These are phyloP conservation scores for Filobasidium uniguttulatum DNA, from an alignment of 1,284 basidiomycete species.

Conservation along the genomic window DNA sequence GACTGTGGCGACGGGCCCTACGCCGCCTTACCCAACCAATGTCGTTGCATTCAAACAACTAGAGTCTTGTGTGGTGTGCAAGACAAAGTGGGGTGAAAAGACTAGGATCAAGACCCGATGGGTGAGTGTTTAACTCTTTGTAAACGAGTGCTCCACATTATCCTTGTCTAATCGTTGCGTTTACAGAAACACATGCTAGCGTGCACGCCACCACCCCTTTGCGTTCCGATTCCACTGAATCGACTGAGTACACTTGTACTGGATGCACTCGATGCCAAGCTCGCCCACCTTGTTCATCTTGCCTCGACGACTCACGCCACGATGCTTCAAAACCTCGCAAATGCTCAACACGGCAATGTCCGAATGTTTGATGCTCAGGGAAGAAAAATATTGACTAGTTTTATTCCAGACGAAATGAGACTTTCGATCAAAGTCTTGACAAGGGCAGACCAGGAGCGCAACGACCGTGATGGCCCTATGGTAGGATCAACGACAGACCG, in stretches of 20 bases:
- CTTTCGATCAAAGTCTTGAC: too few species aligned
- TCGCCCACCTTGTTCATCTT: constrained; percentile 5
- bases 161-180: not conserved
- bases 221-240: not conserved
- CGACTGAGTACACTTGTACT: constrained; percentile 1
- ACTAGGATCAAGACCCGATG: constrained; percentile 15
- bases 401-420: not conserved
- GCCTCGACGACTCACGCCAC: constrained; percentile 10
- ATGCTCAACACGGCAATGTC: not conserved
- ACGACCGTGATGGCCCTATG: too few species aligned
- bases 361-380: not conserved
- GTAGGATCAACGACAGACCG: constrained; percentile 1
- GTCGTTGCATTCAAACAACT: constrained; percentile 10
- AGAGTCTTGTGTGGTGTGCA: constrained; percentile 13
- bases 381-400: constrained; percentile 5
- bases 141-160: not conserved
- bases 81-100: constrained; percentile 4
- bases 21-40: constrained; percentile 11
- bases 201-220: constrained; percentile 2
- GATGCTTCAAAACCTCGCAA: constrained; percentile 8
- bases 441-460: too few species aligned
- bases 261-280: constrained; percentile 1
- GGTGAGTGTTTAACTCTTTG: constrained; percentile 4
- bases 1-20: too few species aligned
- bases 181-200: constrained; percentile 10